These are phyloP conservation scores for Tylopilus balloui DNA, from an alignment of 768 basidiomycete genomes.

Conservation along the genomic window DNA sequence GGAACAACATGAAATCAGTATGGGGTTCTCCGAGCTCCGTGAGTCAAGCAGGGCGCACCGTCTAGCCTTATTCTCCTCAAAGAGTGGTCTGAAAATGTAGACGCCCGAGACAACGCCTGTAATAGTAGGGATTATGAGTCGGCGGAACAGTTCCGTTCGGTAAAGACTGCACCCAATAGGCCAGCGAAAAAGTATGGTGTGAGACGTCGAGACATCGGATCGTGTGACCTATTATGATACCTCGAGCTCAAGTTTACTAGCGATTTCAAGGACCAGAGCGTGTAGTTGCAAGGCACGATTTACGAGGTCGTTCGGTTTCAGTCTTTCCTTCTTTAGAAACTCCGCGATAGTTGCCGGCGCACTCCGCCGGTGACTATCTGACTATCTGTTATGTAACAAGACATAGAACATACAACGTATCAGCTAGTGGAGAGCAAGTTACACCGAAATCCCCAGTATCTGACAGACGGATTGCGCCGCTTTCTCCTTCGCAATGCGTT, in stretches of 20 bases:
- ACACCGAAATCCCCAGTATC: conserved; percentile 23
- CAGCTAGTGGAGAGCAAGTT: not conserved
- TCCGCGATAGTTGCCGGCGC: conserved; percentile 21
- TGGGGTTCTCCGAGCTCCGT: no score
- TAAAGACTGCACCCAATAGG: conserved; percentile 43
- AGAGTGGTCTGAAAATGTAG: conserved; percentile 59
- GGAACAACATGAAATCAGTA: conserved; percentile 2
- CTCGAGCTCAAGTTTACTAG: not conserved
- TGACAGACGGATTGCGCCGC: conserved; percentile 45
- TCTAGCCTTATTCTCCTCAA: conserved; percentile 19
- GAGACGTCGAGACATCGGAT: conserved; percentile 36
- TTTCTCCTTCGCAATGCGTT: conserved; percentile 43
- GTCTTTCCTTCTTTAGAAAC: conserved; percentile 23
- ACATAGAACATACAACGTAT: conserved; percentile 1
- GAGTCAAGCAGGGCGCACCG: conserved; percentile 11
- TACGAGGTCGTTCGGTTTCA: not conserved
- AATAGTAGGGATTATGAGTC: conserved; percentile 4
- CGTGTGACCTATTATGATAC: not conserved
- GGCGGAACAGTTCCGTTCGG: not conserved
- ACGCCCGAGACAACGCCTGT: conserved; percentile 59
- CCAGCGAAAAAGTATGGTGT: conserved; percentile 54
- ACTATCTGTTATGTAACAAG: no score
- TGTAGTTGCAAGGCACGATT: not conserved
- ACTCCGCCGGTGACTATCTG: not conserved
- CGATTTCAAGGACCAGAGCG: not conserved